Base-by-base conservation (phyloP, 2,329 filamentous ascomycete species). In the Hypoxylon sp. region DNA sequence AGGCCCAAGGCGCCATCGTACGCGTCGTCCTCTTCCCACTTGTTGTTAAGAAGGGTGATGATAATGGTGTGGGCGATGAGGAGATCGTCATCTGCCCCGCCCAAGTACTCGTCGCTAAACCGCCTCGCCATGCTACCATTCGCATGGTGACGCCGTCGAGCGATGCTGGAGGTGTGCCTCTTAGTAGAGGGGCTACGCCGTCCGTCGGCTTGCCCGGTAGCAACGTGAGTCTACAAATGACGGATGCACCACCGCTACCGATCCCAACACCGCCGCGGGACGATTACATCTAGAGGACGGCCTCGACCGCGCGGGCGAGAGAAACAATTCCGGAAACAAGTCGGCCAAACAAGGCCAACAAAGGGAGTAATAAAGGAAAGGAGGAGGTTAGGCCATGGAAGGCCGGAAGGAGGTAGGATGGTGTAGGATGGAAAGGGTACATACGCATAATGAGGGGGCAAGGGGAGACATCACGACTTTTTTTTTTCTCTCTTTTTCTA, bases 41-140 rank as follows among this genome's bases (percentile, higher is more conserved):
- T 1, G 95, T 99, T 17, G 93, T 98, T 75, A 97, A 97, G 83
- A 97, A 96, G 83, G 95, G 94, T 58, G 93, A 97, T 76, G 95
- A 98, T 78, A 84, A 86, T 44, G 96, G 94, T 24, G 87, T 91
- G 58, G 95, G 94, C 60, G 93, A 98, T 60, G 94, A 98, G 73
- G 94, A 98, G 84, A 93, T 97, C 71, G 94, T 98, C 51, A 93
- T 99, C 48, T 97, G 92, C 77, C 95, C 95, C 8, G 96, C 97
- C 6, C 95, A 98, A 80, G 96, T 99, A 37, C 87, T 98, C 67
- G 88, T 98, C 47, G 92, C 91, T 73, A 78, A 82, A 75, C 79
- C 86, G 0, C 52, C 61, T 61, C 79, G 80, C 52, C 79, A 78
- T 48, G 73, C 74, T 35, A 75, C 73, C 42, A 75, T 78, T 53